phyloP scores from a whole-genome alignment of 2,329 filamentous ascomycete genomes.

The Didymella pinodella region DNA sequence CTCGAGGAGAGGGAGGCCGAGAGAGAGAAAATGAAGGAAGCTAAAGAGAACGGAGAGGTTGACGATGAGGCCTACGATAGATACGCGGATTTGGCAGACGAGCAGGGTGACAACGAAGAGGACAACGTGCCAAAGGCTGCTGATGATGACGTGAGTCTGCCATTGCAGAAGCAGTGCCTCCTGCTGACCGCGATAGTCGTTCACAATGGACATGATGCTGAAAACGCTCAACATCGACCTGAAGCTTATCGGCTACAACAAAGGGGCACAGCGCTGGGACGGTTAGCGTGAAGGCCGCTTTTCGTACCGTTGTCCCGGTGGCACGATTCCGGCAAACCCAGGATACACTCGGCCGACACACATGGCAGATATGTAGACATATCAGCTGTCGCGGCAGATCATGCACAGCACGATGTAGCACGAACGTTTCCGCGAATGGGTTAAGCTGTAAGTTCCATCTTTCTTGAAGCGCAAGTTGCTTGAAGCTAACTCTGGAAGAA shows the following conservation, averaged over 20 bases:
- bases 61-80: slow-evolving; percentile 60
- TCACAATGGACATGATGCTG: slow-evolving; percentile 76
- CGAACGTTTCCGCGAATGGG: neutral
- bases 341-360: neutral
- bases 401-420: neutral
- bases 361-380: neutral
- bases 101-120: slow-evolving; percentile 53
- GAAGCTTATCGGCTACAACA: slow-evolving; percentile 69
- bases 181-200: slow-evolving; percentile 54
- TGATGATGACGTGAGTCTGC: slow-evolving; percentile 50
- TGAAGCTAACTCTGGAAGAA: neutral
- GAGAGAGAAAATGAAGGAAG: slow-evolving; percentile 56
- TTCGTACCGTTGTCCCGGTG: slow-evolving; percentile 2
- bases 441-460: neutral
- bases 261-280: slow-evolving; percentile 64
- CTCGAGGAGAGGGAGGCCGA: slow-evolving; percentile 48
- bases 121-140: slow-evolving; percentile 37
- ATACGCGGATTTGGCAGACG: slow-evolving; percentile 50
- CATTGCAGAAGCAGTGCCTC: neutral
- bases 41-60: slow-evolving; percentile 40
- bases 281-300: slow-evolving; percentile 49
- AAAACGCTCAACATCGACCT: slow-evolving; percentile 70
- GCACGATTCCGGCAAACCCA: neutral
- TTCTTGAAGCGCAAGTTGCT: neutral
- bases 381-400: neutral